Conservation (phyloP, 2,329 filamentous ascomycete genomes). For the Fusarium lyarnte region DNA sequence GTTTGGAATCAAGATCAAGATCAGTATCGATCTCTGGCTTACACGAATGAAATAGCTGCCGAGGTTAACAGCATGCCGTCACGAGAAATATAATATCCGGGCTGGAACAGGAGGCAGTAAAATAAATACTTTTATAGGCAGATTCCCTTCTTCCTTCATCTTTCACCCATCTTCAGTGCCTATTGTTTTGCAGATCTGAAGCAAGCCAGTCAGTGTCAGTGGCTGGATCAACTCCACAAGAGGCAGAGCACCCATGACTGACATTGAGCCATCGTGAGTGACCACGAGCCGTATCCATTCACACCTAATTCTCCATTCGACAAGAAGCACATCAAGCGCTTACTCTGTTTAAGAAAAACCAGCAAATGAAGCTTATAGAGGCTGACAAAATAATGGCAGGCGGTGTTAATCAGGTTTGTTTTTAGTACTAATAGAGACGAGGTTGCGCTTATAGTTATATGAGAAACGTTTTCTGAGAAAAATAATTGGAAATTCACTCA, state of each 20-base stretch:
- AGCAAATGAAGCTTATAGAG: too few species aligned
- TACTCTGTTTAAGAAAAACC: too few species aligned
- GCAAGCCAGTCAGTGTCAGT: not conserved
- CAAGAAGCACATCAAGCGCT: not conserved
- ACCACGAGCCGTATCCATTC: not conserved
- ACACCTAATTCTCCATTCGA: not conserved
- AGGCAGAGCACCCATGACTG: not conserved
- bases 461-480: not conserved
- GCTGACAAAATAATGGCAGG: not conserved
- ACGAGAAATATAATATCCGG: not conserved
- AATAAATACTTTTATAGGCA: too few species aligned
- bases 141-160: not conserved
- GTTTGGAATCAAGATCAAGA: not conserved
- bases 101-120: not conserved
- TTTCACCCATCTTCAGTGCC: not conserved
- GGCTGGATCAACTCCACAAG: slow-evolving; percentile 14
- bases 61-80: not conserved
- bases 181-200: not conserved
- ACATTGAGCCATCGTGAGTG: not conserved
- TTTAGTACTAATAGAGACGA: not conserved
- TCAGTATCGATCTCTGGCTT: not conserved
- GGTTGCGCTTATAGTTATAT: not conserved
- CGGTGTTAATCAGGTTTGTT: not conserved
- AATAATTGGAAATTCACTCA: not conserved
- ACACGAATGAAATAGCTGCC: not conserved